Evolutionary conservation across 805 yeast genomes (phyloP).

Genomic region (Blastobotrys mokoenaii): DNA sequence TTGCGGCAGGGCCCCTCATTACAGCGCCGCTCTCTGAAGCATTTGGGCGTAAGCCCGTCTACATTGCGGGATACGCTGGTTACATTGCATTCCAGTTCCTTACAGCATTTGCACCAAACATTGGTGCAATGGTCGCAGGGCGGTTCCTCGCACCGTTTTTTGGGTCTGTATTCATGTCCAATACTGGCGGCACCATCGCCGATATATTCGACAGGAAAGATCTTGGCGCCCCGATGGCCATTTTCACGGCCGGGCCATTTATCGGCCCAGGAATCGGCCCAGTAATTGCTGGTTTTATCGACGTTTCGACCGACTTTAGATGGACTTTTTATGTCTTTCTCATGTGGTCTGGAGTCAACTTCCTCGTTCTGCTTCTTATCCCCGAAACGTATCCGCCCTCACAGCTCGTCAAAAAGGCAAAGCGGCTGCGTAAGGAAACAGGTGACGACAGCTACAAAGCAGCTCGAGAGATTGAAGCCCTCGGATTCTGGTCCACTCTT

Average conservation of each 20-base stretch:
- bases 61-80: constrained; percentile 42
- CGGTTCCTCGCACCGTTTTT: constrained; percentile 68
- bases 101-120: constrained; percentile 34
- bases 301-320: constrained; percentile 50
- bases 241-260: constrained; percentile 73
- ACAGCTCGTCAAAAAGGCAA: constrained; percentile 59
- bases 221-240: constrained; percentile 63
- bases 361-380: constrained; percentile 37
- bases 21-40: constrained; percentile 64
- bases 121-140: constrained; percentile 44
- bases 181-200: constrained; percentile 76
- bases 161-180: constrained; percentile 66
- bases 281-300: constrained; percentile 48
- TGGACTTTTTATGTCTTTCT: constrained; percentile 63
- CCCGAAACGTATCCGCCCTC: constrained; percentile 80
- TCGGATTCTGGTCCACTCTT: constrained; percentile 4
- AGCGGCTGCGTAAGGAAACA: constrained; percentile 38
- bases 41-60: constrained; percentile 62
- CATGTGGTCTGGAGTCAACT: constrained; percentile 53
- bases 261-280: constrained; percentile 68
- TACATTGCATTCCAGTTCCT: constrained; percentile 42
- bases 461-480: constrained; percentile 30
- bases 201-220: constrained; percentile 67
- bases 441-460: constrained; percentile 31
- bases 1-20: constrained; percentile 57